phyloP scores from a whole-genome alignment of 106 monocot genomes.

The Allium sativum region DNA sequence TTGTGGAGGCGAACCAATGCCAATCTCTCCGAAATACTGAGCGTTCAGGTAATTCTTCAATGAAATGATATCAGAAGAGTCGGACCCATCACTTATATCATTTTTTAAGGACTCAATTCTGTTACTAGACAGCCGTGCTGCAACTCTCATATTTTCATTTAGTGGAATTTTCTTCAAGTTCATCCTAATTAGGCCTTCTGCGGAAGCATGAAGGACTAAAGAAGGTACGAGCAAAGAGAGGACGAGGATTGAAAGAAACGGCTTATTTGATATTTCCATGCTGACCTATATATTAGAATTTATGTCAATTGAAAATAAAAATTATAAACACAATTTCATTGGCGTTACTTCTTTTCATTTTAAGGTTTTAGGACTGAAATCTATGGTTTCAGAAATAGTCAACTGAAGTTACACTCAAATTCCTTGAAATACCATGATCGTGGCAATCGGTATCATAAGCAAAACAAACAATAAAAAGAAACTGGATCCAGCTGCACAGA shows the following conservation, averaged over 20 bases:
- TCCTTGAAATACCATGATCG: too few species aligned
- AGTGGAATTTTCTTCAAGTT: slow-evolving; percentile 60
- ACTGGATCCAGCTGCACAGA: too few species aligned
- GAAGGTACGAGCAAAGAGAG: slow-evolving; percentile 19
- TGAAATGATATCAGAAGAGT: slow-evolving; percentile 21
- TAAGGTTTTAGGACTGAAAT: too few species aligned
- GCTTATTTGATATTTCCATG: background rate
- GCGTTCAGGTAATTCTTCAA: slow-evolving; percentile 87
- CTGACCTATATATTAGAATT: background rate
- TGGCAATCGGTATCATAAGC: too few species aligned
- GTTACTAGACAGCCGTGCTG: slow-evolving; percentile 5
- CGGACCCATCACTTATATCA: background rate
- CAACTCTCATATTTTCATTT: slow-evolving; percentile 26
- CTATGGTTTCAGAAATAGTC: too few species aligned
- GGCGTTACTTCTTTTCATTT: too few species aligned
- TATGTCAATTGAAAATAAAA: background rate
- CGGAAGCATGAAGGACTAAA: slow-evolving; percentile 16
- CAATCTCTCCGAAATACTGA: slow-evolving; percentile 88
- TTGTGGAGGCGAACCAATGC: slow-evolving; percentile 69
- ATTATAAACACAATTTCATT: too few species aligned
- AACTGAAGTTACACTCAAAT: too few species aligned
- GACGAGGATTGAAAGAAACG: background rate
- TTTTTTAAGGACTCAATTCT: slow-evolving; percentile 1
- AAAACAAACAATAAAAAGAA: too few species aligned
- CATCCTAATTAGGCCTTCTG: slow-evolving; percentile 46